phyloP scores from a whole-genome alignment of 225 moss, liverwort and hornwort genomes.

The Physcomitrium patens region DNA sequence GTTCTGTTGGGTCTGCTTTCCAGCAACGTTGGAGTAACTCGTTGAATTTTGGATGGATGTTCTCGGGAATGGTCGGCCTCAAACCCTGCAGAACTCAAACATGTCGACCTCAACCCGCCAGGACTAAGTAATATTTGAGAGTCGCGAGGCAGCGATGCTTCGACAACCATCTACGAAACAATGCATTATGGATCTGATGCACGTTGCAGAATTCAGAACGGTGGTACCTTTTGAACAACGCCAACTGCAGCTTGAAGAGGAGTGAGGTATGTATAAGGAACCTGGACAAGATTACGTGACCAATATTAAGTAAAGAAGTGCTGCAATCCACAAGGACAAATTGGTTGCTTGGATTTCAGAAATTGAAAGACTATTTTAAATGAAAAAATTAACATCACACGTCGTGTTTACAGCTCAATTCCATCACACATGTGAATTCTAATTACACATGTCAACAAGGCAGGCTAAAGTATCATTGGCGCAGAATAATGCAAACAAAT shows the following conservation, averaged over 20 bases:
- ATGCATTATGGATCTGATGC: not conserved
- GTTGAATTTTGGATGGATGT: slow-evolving; percentile 50
- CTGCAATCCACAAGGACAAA: not conserved
- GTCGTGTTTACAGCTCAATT: not conserved
- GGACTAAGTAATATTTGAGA: not conserved
- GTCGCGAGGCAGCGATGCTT: not conserved
- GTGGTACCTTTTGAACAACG: slow-evolving; percentile 84
- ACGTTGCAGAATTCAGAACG: not conserved
- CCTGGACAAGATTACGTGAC: slow-evolving; percentile 43
- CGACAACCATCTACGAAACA: not conserved
- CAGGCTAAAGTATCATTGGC: not conserved
- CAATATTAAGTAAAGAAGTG: not conserved
- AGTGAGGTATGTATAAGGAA: slow-evolving; percentile 83
- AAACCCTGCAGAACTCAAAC: slow-evolving; percentile 53
- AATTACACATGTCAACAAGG: not conserved
- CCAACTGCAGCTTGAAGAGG: slow-evolving; percentile 97
- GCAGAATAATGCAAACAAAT: not conserved
- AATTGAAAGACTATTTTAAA: not conserved
- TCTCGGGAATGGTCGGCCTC: slow-evolving; percentile 80
- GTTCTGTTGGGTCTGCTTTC: slow-evolving; percentile 29
- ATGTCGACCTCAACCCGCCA: not conserved
- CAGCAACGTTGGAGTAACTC: slow-evolving; percentile 50
- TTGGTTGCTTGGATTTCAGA: not conserved
- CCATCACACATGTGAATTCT: not conserved
- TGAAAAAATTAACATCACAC: too few species aligned